These are phyloP conservation scores for Lichtheimia hyalospora DNA, from an alignment of 371 early-diverging fungal species.

Conservation along the genomic window DNA sequence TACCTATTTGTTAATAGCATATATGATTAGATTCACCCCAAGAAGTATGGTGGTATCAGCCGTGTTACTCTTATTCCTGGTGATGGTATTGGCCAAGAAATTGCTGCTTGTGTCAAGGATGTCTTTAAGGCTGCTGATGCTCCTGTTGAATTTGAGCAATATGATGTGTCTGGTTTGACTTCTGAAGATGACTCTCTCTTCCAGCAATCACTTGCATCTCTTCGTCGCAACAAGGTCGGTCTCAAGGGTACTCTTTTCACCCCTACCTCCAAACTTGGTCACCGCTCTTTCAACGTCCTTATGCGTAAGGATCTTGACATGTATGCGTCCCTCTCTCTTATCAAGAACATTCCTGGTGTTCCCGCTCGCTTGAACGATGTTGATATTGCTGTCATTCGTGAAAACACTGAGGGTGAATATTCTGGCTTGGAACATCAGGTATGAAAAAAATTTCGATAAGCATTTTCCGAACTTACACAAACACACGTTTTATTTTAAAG, in stretches of 20 bases:
- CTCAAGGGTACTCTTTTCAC: conserved; percentile 96
- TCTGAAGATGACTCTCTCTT: conserved; percentile 69
- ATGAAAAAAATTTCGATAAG: conserved; percentile 1
- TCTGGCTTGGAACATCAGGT: conserved; percentile 95
- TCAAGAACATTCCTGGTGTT: conserved; percentile 83
- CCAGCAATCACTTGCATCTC: conserved; percentile 86
- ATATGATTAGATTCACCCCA: conserved; percentile 31
- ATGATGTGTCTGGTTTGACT: conserved; percentile 88
- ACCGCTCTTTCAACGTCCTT: conserved; percentile 89
- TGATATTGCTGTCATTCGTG: conserved; percentile 96
- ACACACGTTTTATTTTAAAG: conserved; percentile 28
- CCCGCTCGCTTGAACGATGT: conserved; percentile 86
- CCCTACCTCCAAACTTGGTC: conserved; percentile 83
- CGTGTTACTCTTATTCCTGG: conserved; percentile 97
- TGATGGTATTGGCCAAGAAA: conserved; percentile 96
- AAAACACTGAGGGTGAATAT: conserved; percentile 99
- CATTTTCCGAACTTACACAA: not conserved
- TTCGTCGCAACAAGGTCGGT: conserved; percentile 93
- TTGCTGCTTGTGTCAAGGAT: conserved; percentile 86
- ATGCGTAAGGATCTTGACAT: conserved; percentile 96
- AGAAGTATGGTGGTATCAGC: conserved; percentile 72
- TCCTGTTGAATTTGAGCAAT: conserved; percentile 95
- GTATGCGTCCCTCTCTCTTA: conserved; percentile 87
- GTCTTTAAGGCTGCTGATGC: conserved; percentile 91
- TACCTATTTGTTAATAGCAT: too few species aligned